phyloP scores from a whole-genome alignment of 495 filamentous ascomycete species.

The Evansstolkia leycettana region DNA sequence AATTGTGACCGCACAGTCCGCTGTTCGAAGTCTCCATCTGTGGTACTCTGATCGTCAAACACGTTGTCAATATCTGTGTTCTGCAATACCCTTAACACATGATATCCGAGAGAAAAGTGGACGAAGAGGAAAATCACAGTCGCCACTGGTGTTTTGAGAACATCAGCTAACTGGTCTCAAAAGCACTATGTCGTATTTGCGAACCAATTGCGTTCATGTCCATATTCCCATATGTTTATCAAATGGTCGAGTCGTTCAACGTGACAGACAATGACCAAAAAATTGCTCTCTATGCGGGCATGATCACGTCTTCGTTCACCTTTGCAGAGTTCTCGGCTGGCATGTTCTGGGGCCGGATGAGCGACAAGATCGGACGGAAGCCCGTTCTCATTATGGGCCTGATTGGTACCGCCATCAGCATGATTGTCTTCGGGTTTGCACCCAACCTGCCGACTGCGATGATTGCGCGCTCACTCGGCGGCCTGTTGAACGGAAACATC shows the following conservation, averaged over 20 bases:
- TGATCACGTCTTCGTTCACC: slow-evolving; percentile 95
- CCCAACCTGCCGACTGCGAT: slow-evolving; percentile 73
- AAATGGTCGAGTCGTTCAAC: slow-evolving; percentile 89
- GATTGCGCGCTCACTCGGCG: slow-evolving; percentile 77
- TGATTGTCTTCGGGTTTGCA: slow-evolving; percentile 87
- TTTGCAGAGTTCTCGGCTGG: slow-evolving; percentile 89
- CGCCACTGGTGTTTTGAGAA: too few species aligned
- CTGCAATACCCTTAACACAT: not conserved
- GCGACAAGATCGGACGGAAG: slow-evolving; percentile 86
- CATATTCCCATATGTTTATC: slow-evolving; percentile 97
- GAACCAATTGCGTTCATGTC: slow-evolving; percentile 99
- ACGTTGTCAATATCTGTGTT: too few species aligned
- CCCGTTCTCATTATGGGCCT: slow-evolving; percentile 82
- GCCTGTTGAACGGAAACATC: slow-evolving; percentile 90
- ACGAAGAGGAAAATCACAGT: not conserved
- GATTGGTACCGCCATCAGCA: slow-evolving; percentile 82
- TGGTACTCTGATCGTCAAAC: too few species aligned
- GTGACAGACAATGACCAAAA: slow-evolving; percentile 64
- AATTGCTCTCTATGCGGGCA: slow-evolving; percentile 85
- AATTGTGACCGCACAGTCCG: too few species aligned
- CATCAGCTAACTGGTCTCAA: too few species aligned
- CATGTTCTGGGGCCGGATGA: slow-evolving; percentile 84
- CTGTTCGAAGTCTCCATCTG: too few species aligned
- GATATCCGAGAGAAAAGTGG: not conserved
- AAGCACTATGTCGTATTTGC: slow-evolving; percentile 71